Percentiles rank a stretch among this genome's conserved stretches.
Evolutionary conservation across 2,329 filamentous ascomycete genomes (phyloP).

Genomic region (Phaeosphaeriaceae sp.): DNA sequence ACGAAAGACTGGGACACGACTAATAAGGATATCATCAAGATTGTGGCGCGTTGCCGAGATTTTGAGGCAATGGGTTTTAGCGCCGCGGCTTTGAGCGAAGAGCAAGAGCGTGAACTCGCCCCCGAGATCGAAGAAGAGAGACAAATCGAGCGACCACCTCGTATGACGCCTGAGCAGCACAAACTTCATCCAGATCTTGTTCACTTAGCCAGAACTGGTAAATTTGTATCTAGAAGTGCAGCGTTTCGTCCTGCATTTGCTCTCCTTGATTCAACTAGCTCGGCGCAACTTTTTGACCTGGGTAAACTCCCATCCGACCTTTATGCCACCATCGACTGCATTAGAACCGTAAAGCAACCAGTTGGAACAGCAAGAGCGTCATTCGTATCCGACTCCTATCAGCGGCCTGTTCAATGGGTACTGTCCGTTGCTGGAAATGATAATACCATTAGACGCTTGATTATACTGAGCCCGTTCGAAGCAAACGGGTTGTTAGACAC

Average conservation of each 20-base stretch:
- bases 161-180: constrained; percentile 51
- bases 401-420: constrained; percentile 63
- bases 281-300: constrained; percentile 43
- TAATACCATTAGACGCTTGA: constrained; percentile 29
- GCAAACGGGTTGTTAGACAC: constrained; percentile 58
- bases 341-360: constrained; percentile 50
- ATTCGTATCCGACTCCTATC: constrained; percentile 53
- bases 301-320: constrained; percentile 50
- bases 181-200: constrained; percentile 53
- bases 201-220: constrained; percentile 50
- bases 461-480: constrained; percentile 68
- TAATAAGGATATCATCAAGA: constrained; percentile 25
- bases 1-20: constrained; percentile 17
- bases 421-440: constrained; percentile 37
- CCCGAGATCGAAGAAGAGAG: constrained; percentile 69
- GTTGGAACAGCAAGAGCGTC: neutral
- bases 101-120: constrained; percentile 72
- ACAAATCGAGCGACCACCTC: constrained; percentile 58
- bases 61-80: constrained; percentile 39
- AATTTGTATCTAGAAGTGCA: constrained; percentile 23
- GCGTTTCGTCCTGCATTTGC: constrained; percentile 57
- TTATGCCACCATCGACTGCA: constrained; percentile 60
- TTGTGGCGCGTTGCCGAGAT: constrained; percentile 26
- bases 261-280: constrained; percentile 51
- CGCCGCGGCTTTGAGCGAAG: constrained; percentile 60